Conservation (phyloP, 192 early-diverging fungal species). For the Mortierella alpina region DNA sequence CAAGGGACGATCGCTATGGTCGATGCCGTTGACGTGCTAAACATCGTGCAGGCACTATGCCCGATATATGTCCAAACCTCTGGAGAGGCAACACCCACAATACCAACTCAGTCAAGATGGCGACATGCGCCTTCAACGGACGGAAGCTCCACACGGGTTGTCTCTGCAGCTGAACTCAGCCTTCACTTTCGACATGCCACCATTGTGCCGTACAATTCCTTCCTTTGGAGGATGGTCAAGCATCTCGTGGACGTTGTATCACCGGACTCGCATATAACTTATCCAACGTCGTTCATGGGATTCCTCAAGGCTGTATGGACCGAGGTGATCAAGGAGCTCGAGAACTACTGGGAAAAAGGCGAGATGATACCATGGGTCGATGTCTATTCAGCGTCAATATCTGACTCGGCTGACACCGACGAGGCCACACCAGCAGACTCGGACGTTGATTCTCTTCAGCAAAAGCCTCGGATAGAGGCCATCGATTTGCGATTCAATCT, state of each 20-base stretch:
- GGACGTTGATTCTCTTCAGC: too few relatives aligned
- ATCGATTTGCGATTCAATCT: slow-evolving; percentile 75
- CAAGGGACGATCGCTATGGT: slow-evolving; percentile 51
- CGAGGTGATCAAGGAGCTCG: slow-evolving; percentile 64
- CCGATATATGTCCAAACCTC: slow-evolving; percentile 14
- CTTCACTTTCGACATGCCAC: slow-evolving; percentile 56
- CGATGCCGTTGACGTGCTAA: slow-evolving; percentile 52
- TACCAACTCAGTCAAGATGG: slow-evolving; percentile 22
- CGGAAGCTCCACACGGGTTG: neutral
- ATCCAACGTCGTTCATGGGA: slow-evolving; percentile 69
- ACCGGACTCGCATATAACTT: slow-evolving; percentile 38
- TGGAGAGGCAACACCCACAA: slow-evolving; percentile 13
- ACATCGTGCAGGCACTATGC: slow-evolving; percentile 41
- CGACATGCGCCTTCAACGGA: neutral
- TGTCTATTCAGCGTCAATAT: slow-evolving; percentile 2
- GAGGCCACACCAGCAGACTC: neutral
- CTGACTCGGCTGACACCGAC: slow-evolving; percentile 4
- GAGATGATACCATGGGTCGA: slow-evolving; percentile 64
- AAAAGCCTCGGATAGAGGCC: neutral
- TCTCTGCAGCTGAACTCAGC: slow-evolving; percentile 49
- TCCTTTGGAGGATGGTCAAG: slow-evolving; percentile 63
- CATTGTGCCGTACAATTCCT: slow-evolving; percentile 58
- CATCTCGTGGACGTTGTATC: slow-evolving; percentile 57
- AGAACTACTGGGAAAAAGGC: slow-evolving; percentile 66
- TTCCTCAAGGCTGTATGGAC: slow-evolving; percentile 75